A percentile compares a stretch with the other conserved stretches of the same genome.
phyloP scores from a whole-genome alignment of 1,284 basidiomycete species.

The Malassezia sp. region DNA sequence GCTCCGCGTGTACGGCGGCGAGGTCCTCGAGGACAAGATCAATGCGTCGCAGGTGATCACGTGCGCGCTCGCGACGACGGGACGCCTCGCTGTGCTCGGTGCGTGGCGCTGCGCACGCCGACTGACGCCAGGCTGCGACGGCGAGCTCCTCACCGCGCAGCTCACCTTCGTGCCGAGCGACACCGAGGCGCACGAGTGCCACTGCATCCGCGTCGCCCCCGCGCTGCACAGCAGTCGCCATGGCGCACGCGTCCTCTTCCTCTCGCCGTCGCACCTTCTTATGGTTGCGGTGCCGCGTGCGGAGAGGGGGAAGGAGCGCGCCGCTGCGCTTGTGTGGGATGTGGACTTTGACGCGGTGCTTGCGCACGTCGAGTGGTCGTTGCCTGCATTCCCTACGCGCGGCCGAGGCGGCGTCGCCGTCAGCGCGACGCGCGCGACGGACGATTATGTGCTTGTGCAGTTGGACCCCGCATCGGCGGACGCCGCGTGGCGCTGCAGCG shows the following conservation, averaged over 20 bases:
- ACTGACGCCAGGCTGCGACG: too few species aligned
- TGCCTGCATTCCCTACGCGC: background rate
- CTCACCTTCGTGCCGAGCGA: background rate
- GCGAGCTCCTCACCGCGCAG: constrained; percentile 1
- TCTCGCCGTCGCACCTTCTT: constrained; percentile 13
- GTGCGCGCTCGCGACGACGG: too few species aligned
- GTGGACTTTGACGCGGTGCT: constrained; percentile 11
- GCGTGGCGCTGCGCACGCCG: background rate
- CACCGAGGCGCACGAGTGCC: background rate
- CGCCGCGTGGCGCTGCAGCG: background rate
- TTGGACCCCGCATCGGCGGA: constrained; percentile 1
- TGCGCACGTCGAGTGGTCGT: constrained; percentile 11
- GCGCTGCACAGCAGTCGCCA: background rate
- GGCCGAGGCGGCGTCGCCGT: background rate
- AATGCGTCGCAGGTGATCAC: too few species aligned
- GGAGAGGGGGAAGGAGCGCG: constrained; percentile 3
- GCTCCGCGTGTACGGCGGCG: background rate
- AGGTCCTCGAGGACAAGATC: too few species aligned
- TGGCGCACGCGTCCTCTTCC: background rate
- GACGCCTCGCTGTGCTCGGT: constrained; percentile 5
- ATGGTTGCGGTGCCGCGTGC: constrained; percentile 3
- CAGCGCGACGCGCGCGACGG: constrained; percentile 1
- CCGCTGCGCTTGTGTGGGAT: constrained; percentile 16
- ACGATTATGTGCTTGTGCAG: constrained; percentile 8
- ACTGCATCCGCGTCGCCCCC: background rate